A percentile compares a stretch with the other conserved stretches of the same genome.
phyloP scores from a whole-genome alignment of 352 stramenopile species.

The Globisporangium paroecandrum region DNA sequence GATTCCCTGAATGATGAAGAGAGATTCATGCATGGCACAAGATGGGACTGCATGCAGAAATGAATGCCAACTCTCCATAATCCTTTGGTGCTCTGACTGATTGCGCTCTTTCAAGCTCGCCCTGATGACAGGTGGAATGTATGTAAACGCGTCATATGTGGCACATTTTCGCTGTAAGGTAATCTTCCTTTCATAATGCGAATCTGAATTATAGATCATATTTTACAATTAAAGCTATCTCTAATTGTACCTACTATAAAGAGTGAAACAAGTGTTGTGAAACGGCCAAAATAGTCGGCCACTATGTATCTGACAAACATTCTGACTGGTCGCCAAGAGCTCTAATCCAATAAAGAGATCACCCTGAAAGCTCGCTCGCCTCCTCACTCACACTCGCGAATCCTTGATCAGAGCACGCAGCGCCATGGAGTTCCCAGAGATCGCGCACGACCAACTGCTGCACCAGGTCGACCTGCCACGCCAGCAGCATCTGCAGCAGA shows the following conservation, averaged over 20 bases:
- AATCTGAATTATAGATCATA: neutral
- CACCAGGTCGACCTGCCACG: slow-evolving; percentile 31
- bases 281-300: neutral
- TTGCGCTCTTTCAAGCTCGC: neutral
- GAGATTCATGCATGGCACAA: too few relatives aligned
- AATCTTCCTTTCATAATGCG: neutral
- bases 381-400: neutral
- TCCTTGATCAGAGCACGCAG: neutral
- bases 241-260: neutral
- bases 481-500: slow-evolving; percentile 24
- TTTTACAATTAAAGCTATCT: neutral
- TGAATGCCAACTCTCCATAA: neutral
- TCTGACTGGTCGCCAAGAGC: neutral
- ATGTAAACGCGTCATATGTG: neutral
- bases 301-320: neutral
- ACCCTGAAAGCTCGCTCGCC: neutral
- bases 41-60: too few relatives aligned
- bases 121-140: neutral
- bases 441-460: slow-evolving; percentile 27
- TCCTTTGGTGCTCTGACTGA: neutral
- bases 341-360: neutral
- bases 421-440: slow-evolving; percentile 27
- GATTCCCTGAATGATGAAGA: neutral
- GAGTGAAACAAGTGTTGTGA: neutral
- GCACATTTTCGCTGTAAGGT: neutral